A percentile compares a stretch with the other conserved stretches of the same genome.
Conservation (phyloP, 2,329 filamentous ascomycete species). For the Lachnellula arida region DNA sequence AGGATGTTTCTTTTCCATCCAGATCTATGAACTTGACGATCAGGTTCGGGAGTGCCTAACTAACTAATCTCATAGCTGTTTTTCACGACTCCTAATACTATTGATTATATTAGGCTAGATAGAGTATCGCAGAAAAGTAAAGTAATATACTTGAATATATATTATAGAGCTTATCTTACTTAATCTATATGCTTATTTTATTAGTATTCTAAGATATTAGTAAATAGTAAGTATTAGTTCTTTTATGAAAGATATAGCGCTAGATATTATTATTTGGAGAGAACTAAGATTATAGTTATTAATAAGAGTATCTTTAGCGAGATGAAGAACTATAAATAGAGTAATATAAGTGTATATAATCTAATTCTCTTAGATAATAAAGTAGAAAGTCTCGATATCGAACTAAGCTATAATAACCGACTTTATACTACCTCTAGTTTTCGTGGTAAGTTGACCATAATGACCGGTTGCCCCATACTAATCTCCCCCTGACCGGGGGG, state of each 20-base stretch:
- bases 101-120: background rate
- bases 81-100: constrained; percentile 1
- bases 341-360: constrained; percentile 76
- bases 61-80: constrained; percentile 6
- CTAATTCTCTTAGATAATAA: constrained; percentile 59
- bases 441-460: too few species aligned
- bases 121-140: background rate
- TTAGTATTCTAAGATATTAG: constrained; percentile 63
- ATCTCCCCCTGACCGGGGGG: too few species aligned
- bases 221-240: constrained; percentile 74
- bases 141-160: constrained; percentile 45
- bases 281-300: constrained; percentile 72
- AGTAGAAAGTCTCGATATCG: constrained; percentile 71
- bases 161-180: constrained; percentile 79
- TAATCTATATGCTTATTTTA: constrained; percentile 88
- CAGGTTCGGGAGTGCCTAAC: constrained; percentile 7
- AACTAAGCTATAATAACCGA: constrained; percentile 70
- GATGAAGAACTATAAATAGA: constrained; percentile 72
- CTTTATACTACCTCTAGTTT: too few species aligned
- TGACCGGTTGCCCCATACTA: too few species aligned
- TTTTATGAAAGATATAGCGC: constrained; percentile 73
- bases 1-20: constrained; percentile 22
- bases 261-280: constrained; percentile 78
- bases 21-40: constrained; percentile 6
- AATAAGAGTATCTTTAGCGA: constrained; percentile 72